Evolutionary conservation across 495 filamentous ascomycete genomes (phyloP), one percentile per base, ranked within the genome.

Genomic region (Aspergillus biplanus): DNA sequence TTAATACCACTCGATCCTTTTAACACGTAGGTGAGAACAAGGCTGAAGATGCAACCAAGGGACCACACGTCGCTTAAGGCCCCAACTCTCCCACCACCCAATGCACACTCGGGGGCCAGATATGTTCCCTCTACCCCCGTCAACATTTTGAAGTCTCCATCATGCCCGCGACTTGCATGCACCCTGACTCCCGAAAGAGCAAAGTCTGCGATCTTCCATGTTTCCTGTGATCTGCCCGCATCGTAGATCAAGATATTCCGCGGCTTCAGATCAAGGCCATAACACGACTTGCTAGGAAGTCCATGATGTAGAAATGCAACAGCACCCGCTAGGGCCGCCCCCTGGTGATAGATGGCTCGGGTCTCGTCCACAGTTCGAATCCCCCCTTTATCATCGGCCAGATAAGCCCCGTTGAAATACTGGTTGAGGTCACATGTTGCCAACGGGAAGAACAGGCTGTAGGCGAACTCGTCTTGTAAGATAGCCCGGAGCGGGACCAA

Each of bases 261-360:
- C 2, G 78, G 78, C 55, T 80, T 80, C 42, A 82, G 67, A 60
- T 82, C 79, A 11, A 76, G 71, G 63, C 80, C 78, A 16, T 66
- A 65, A 32, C 66, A 71, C 12, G 66, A 63, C 16, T 49, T 18
- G 7, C 61, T 48, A 1, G 56, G 32, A 12, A 69, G 67, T 31
- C 69, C 66, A 37, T 56, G 55, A 37, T 75, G 72, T 3, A 74
- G 59, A 61, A 70, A 74, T 12, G 63, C 60, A 11, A 74, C 33
- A 1, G 68, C 72, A 12, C 57, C 56, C 5, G 70, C 65, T 3
- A 75, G 34, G 0, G 59, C 53, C 7, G 60, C 61, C 6, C 66
- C 60, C 53, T 69, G 56, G 4, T 49, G 55, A 18, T 64, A 62
- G 3, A 74, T 34, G 11, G 56, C 52, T 0, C 33, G 33, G 21